Evolutionary conservation across 2,329 filamentous ascomycete species (phyloP), one percentile per base, ranked within the genome.

Genomic region (Colletotrichum truncatum): DNA sequence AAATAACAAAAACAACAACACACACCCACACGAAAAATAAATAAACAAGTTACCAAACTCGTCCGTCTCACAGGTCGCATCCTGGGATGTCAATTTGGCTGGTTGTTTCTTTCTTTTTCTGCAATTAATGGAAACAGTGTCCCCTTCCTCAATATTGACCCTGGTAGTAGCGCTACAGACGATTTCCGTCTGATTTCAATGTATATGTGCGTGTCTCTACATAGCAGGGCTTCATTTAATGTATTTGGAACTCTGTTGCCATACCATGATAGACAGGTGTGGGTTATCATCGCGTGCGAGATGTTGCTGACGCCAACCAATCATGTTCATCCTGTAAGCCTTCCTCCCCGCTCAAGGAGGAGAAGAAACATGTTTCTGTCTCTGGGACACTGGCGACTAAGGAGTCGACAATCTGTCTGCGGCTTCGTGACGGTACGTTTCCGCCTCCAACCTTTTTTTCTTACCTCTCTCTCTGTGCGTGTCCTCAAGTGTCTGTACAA

Each of bases 31-130:
- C 28, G 56, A 49, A 11, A 36, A 55, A 66, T 41, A 43, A 51
- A 51, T 51, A 62, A 64, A 64, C 61, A 64, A 53, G 48, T 25
- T 61, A 54, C 62, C 62, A 8, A 60, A 61, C 45, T 45, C 18
- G 56, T 34, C 32, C 34, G n/a, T n/a, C 34, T 34, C 34, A 23
- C 14, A 25, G n/a, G n/a, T n/a, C n/a, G n/a, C n/a, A n/a, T n/a
- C n/a, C n/a, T n/a, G n/a, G n/a, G n/a, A n/a, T n/a, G n/a, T n/a
- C n/a, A n/a, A n/a, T n/a, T n/a, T n/a, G n/a, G n/a, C n/a, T n/a
- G n/a, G n/a, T n/a, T n/a, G n/a, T n/a, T n/a, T n/a, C n/a, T n/a
- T n/a, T n/a, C n/a, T n/a, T 18, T 30, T 9, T 39, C 16, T 23
- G 18, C 18, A 14, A 43, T 32, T 23, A 34, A 34, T 55, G 43